These are phyloP conservation scores for Sarocladium brachiariae DNA, from an alignment of 2,329 filamentous ascomycete species.

Conservation along the genomic window DNA sequence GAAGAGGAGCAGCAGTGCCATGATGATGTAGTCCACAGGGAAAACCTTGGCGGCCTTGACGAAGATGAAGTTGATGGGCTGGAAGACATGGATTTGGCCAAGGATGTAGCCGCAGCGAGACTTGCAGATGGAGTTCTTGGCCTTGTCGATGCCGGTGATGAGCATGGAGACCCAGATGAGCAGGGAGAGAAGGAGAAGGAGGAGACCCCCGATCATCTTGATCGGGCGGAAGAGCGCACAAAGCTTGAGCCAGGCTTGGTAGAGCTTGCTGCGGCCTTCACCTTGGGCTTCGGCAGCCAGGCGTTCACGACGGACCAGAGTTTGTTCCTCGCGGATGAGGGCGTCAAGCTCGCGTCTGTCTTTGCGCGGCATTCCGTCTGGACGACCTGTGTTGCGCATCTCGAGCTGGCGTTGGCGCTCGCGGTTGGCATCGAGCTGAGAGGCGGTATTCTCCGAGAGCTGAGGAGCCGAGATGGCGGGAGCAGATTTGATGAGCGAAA, in stretches of 20 bases:
- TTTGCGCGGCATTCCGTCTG: conserved; percentile 70
- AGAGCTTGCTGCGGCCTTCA: conserved; percentile 66
- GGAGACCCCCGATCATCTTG: conserved; percentile 76
- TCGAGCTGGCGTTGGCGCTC: conserved; percentile 91
- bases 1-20: conserved; percentile 75
- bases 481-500: conserved; percentile 86
- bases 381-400: conserved; percentile 69
- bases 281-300: conserved; percentile 77
- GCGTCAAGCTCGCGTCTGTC: conserved; percentile 84
- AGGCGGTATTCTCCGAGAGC: conserved; percentile 67
- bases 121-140: conserved; percentile 90
- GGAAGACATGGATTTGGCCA: conserved; percentile 81
- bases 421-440: conserved; percentile 78
- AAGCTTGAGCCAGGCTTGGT: conserved; percentile 70
- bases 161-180: conserved; percentile 87
- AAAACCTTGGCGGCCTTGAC: conserved; percentile 76
- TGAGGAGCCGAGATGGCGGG: conserved; percentile 79
- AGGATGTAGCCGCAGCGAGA: conserved; percentile 87
- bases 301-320: conserved; percentile 80
- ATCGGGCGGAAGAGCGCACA: conserved; percentile 80
- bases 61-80: conserved; percentile 65
- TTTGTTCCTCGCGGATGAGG: conserved; percentile 84
- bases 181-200: conserved; percentile 67
- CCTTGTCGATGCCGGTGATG: conserved; percentile 92
- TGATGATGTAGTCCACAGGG: conserved; percentile 86